Evolutionary conservation across 176 grass and related monocot genomes (phyloP), one percentile per base, ranked within the genome.

Genomic region (Musa troglodytarum): DNA sequence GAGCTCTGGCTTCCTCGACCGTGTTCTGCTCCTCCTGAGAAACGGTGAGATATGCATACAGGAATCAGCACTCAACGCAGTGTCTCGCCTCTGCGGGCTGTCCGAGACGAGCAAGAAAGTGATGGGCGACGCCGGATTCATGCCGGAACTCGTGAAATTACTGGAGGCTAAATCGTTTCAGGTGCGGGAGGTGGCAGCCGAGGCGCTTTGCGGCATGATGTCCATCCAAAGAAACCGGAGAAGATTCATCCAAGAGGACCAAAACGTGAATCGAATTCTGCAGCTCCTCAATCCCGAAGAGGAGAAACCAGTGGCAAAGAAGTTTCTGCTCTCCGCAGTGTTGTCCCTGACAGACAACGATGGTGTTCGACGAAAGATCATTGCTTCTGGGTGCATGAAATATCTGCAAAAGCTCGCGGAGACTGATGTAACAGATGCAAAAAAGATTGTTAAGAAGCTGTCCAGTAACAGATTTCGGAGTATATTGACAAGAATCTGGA

Each of bases 401-500:
- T 84, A 89, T 76, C 79, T 99, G 0, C 76, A 91, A 82, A 86
- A 72, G 80, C 89, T 94, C 16, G 88, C 95, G 3, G 90, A 89
- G 78, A 77, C 77, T 1, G 80, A 94, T 71, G 90, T 87, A 34
- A 43, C 71, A 3, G 95, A 91, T 17, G 95, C 95, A 1, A 99
- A 89, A 79, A 90, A 85, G 83, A 79, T 99, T 52, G 80, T 99
- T 28, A 99, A 92, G 84, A 99, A 85, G 88, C 81, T 99, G 19
- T 84, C 78, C 72, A 74, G 88, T 67, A 89, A 88, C 83, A 93
- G 79, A 80, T 85, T 97, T 9, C 85, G 76, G 77, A 88, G 82
- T 70, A 90, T 93, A 24, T 76, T 97, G 55, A 87, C 84, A 73
- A 87, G 87, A 88, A 92, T 96, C 50, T 92, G 93, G 92, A 96